Percentiles rank a stretch among this genome's conserved stretches.
Conservation (phyloP, 2,329 filamentous ascomycete species). For the Byssoonygena ceratinophila region DNA sequence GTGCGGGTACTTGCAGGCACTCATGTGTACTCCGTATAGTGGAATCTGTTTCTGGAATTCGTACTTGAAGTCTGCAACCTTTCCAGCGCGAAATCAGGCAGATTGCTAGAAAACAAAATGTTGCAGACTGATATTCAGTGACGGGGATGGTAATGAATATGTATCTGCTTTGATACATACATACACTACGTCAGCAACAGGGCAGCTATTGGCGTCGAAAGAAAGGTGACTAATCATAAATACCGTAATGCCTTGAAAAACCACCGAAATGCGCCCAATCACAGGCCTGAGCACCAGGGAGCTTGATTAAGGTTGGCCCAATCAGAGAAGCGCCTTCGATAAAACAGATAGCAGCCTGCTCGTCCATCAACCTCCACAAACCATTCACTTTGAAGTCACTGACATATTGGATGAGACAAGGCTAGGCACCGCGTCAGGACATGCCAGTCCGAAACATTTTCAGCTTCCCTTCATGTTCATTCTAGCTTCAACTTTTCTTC, state of each 20-base stretch:
- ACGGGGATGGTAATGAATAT: too few relatives aligned
- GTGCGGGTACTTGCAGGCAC: too few relatives aligned
- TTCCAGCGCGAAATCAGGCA: too few relatives aligned
- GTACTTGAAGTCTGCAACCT: too few relatives aligned
- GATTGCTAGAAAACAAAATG: too few relatives aligned
- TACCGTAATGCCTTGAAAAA: background rate
- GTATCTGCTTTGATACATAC: too few relatives aligned
- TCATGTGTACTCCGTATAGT: too few relatives aligned
- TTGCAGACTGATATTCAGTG: too few relatives aligned
- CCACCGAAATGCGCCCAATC: background rate
- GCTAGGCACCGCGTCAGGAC: slow-evolving; percentile 1
- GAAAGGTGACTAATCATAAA: background rate
- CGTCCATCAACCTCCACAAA: slow-evolving; percentile 5
- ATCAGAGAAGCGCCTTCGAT: slow-evolving; percentile 2
- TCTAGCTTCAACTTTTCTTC: background rate
- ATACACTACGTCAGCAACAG: background rate
- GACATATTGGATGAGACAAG: background rate
- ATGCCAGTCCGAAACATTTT: background rate
- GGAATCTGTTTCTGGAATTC: too few relatives aligned
- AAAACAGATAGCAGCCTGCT: slow-evolving; percentile 11
- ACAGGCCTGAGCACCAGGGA: background rate
- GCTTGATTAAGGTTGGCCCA: slow-evolving; percentile 7
- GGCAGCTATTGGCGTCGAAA: background rate
- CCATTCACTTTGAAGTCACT: background rate
- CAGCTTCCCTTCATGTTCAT: background rate